phyloP scores from a whole-genome alignment of 1,284 basidiomycete species.

The Sphagnurus paluster region DNA sequence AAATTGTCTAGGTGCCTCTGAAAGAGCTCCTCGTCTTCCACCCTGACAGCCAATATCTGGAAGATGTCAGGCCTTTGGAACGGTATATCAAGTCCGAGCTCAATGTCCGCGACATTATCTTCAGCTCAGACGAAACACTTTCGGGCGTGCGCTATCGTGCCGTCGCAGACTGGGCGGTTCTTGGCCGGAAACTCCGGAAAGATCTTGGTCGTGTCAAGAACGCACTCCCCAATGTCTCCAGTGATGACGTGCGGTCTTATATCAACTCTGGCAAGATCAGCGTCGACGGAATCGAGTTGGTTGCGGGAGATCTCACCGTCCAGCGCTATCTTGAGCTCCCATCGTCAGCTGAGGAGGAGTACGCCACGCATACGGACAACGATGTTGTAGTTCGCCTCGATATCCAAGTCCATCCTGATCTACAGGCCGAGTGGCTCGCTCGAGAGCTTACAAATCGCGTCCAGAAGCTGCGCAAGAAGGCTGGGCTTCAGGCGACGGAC shows the following conservation, averaged over 20 bases:
- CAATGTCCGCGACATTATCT: conserved; percentile 89
- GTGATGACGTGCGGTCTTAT: conserved; percentile 85
- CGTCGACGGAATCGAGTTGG: conserved; percentile 90
- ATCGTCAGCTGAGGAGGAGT: conserved; percentile 56
- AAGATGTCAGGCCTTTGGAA: conserved; percentile 84
- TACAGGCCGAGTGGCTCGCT: conserved; percentile 87
- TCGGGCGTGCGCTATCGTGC: conserved; percentile 93
- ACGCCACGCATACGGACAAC: conserved; percentile 89
- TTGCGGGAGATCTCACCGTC: conserved; percentile 88
- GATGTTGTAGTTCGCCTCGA: conserved; percentile 95
- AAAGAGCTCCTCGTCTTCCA: conserved; percentile 96
- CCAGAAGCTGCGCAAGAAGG: conserved; percentile 95
- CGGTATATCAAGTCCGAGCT: conserved; percentile 94
- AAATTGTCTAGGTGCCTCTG: conserved; percentile 72
- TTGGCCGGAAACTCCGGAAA: conserved; percentile 94
- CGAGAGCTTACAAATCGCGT: conserved; percentile 93
- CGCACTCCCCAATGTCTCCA: conserved; percentile 79
- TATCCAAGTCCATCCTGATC: conserved; percentile 82
- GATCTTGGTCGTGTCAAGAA: conserved; percentile 91
- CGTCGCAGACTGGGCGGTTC: conserved; percentile 92
- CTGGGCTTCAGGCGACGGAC: conserved; percentile 92
- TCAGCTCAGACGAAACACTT: conserved; percentile 85
- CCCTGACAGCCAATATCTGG: conserved; percentile 80
- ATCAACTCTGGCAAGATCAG: conserved; percentile 74
- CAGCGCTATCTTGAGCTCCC: conserved; percentile 89